phyloP scores from a whole-genome alignment of 2,329 filamentous ascomycete genomes.

The Ceratocystis cubensis region DNA sequence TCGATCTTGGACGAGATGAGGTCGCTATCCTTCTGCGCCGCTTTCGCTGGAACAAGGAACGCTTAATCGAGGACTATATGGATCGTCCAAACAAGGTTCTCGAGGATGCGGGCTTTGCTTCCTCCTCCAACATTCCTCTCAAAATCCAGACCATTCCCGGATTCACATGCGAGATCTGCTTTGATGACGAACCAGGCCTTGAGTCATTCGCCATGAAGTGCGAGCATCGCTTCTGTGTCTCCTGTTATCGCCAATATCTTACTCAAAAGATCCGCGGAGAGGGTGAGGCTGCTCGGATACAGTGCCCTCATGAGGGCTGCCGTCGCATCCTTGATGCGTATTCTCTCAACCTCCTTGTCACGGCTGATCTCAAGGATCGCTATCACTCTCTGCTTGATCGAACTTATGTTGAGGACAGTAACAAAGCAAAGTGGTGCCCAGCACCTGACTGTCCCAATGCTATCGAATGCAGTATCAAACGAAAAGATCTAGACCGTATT shows the following conservation, averaged over 20 bases:
- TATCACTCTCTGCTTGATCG: constrained; percentile 81
- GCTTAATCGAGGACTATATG: constrained; percentile 92
- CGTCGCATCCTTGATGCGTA: constrained; percentile 82
- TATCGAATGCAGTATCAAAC: constrained; percentile 76
- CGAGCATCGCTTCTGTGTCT: constrained; percentile 81
- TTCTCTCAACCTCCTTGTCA: constrained; percentile 66
- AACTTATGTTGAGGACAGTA: constrained; percentile 95
- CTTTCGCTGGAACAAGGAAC: constrained; percentile 92
- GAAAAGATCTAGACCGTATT: constrained; percentile 68
- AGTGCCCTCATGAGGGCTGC: constrained; percentile 81
- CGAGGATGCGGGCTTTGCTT: constrained; percentile 70
- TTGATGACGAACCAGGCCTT: constrained; percentile 67
- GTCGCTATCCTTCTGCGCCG: constrained; percentile 80
- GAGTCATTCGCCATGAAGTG: constrained; percentile 90
- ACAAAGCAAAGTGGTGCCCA: constrained; percentile 92
- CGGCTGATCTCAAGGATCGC: constrained; percentile 42
- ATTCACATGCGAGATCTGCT: constrained; percentile 93
- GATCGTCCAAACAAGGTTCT: constrained; percentile 68
- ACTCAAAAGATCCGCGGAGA: constrained; percentile 89
- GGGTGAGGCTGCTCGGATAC: constrained; percentile 86
- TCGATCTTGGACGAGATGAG: constrained; percentile 79
- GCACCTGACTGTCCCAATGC: constrained; percentile 95
- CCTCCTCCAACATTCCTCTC: constrained; percentile 47
- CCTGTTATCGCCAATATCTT: constrained; percentile 86
- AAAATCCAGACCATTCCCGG: constrained; percentile 58